A percentile compares a stretch with the other conserved stretches of the same genome.
Conservation (phyloP, 1,284 basidiomycete species). For the Ceratobasidium sp. region DNA sequence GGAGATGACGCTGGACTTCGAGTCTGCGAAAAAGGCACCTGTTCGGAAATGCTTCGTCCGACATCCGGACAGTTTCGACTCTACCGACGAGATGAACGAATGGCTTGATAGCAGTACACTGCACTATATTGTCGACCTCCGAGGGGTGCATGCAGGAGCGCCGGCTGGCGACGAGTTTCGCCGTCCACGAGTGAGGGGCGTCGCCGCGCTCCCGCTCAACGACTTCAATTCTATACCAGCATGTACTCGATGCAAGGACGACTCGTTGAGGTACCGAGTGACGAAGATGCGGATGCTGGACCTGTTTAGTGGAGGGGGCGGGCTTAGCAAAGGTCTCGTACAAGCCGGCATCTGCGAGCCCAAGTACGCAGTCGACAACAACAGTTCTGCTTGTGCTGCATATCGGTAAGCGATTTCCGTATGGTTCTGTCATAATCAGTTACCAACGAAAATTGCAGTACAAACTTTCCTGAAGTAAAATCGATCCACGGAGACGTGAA, state of each 20-base stretch:
- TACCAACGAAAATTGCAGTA: too few relatives aligned
- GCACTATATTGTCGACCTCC: slow-evolving; percentile 35
- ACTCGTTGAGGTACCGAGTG: neutral
- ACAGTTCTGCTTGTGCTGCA: slow-evolving; percentile 31
- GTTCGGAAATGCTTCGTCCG: slow-evolving; percentile 38
- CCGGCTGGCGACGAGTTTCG: neutral
- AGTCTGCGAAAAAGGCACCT: neutral
- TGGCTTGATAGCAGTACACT: slow-evolving; percentile 12
- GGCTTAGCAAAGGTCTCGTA: slow-evolving; percentile 36
- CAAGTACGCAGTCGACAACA: slow-evolving; percentile 35
- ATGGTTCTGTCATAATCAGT: too few relatives aligned
- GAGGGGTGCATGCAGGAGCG: neutral
- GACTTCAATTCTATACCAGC: slow-evolving; percentile 8
- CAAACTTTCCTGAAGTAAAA: slow-evolving; percentile 10
- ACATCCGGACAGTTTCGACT: slow-evolving; percentile 28
- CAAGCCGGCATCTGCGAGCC: slow-evolving; percentile 17
- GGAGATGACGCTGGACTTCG: slow-evolving; percentile 1
- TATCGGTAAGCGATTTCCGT: slow-evolving; percentile 40
- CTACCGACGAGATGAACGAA: slow-evolving; percentile 23
- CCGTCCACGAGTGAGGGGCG: neutral
- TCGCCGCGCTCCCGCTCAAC: neutral
- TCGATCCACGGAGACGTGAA: slow-evolving; percentile 38
- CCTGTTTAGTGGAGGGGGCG: slow-evolving; percentile 40
- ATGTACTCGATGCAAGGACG: slow-evolving; percentile 8
- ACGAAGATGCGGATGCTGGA: slow-evolving; percentile 34